A percentile compares a stretch with the other conserved stretches of the same genome.
These are phyloP conservation scores for Aspergillus sojae DNA, from an alignment of 2,329 filamentous ascomycete genomes.

Conservation along the genomic window DNA sequence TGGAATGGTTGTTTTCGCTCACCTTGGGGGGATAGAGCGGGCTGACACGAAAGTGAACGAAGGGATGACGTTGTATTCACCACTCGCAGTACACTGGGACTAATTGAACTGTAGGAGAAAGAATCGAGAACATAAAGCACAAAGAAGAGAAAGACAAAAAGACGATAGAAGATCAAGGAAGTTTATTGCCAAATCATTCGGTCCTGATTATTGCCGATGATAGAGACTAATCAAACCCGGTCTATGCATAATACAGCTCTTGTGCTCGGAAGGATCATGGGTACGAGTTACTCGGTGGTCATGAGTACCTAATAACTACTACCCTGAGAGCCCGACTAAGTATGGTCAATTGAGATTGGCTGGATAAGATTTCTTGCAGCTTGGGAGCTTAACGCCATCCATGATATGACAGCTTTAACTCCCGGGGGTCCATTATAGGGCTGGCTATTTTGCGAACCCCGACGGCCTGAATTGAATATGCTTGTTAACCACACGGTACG, in stretches of 20 bases:
- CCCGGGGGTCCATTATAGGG: neutral
- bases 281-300: neutral
- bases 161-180: slow-evolving; percentile 3
- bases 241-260: neutral
- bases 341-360: neutral
- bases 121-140: neutral
- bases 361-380: neutral
- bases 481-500: neutral
- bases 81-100: neutral
- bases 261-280: neutral
- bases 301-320: neutral
- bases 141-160: slow-evolving; percentile 6
- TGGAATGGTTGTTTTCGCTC: neutral
- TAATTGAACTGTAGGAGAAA: neutral
- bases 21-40: neutral
- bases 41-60: neutral
- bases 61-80: neutral
- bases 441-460: neutral
- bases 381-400: neutral
- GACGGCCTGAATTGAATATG: neutral
- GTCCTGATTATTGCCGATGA: neutral
- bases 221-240: neutral
- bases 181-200: neutral
- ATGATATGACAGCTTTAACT: too few species aligned
- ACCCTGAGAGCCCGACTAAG: neutral